These are phyloP conservation scores for Crataegus laevigata DNA, from an alignment of 306 rosid genomes.

Conservation along the genomic window DNA sequence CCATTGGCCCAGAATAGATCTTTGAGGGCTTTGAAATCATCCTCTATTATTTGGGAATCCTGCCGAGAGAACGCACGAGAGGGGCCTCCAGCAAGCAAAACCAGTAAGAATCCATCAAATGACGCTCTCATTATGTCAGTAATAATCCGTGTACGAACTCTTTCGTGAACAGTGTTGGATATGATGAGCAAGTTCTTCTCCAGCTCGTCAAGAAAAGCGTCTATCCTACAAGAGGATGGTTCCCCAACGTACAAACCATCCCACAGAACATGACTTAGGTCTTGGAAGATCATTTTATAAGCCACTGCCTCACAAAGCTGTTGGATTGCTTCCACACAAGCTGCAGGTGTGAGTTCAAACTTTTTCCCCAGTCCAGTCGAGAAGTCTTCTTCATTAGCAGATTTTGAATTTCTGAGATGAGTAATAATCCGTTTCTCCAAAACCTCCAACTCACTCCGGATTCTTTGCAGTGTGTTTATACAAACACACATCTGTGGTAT, in stretches of 20 bases:
- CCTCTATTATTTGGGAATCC: constrained; percentile 81
- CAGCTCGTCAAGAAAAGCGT: constrained; percentile 71
- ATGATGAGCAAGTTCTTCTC: constrained; percentile 55
- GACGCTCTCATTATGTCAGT: constrained; percentile 95
- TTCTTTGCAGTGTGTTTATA: constrained; percentile 79
- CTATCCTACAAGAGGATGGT: constrained; percentile 73
- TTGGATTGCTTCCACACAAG: constrained; percentile 91
- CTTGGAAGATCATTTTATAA: constrained; percentile 75
- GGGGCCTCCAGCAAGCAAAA: constrained; percentile 97
- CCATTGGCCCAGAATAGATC: constrained; percentile 92
- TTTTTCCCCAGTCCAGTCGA: constrained; percentile 71
- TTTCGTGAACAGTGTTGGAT: constrained; percentile 71
- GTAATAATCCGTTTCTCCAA: constrained; percentile 88
- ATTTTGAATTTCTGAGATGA: constrained; percentile 83
- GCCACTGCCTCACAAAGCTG: constrained; percentile 87
- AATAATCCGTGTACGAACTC: constrained; percentile 70
- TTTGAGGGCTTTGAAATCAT: constrained; percentile 71
- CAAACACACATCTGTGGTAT: constrained; percentile 73
- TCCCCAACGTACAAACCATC: constrained; percentile 82
- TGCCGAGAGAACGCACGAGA: constrained; percentile 71
- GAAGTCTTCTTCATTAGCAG: constrained; percentile 79
- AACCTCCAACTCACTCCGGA: constrained; percentile 74
- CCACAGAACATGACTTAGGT: constrained; percentile 69
- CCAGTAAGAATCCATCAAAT: constrained; percentile 88
- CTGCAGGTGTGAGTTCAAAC: constrained; percentile 75